Evolutionary conservation across 2,329 filamentous ascomycete genomes (phyloP).

Genomic region (Trichoderma breve): DNA sequence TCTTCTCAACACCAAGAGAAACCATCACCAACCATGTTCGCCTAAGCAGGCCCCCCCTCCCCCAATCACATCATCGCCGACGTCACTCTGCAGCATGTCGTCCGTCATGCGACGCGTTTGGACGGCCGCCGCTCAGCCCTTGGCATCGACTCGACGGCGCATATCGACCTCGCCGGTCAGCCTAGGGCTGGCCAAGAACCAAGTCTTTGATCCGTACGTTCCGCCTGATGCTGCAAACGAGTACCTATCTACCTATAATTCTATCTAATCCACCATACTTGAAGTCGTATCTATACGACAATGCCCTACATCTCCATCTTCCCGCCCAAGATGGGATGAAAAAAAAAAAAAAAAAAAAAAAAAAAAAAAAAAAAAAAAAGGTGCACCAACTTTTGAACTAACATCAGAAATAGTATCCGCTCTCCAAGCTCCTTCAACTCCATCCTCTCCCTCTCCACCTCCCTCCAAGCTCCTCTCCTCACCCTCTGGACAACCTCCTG

Average conservation of each 20-base stretch:
- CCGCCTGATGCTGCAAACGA: neutral
- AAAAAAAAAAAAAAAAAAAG: neutral
- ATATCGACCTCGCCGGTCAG: conserved; percentile 36
- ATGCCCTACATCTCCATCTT: neutral
- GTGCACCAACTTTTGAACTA: neutral
- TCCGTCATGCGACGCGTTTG: neutral
- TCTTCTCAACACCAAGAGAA: neutral
- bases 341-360: neutral
- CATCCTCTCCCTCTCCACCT: conserved; percentile 53
- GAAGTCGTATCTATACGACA: neutral
- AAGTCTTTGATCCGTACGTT: neutral
- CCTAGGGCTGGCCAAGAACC: neutral
- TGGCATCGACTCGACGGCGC: conserved; percentile 11
- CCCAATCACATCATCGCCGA: neutral
- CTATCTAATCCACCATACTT: neutral
- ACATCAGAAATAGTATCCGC: neutral
- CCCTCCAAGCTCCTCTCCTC: conserved; percentile 53
- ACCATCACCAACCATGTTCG: neutral
- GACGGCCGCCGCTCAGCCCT: neutral
- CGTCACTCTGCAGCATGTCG: neutral
- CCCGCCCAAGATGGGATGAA: neutral
- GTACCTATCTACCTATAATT: neutral
- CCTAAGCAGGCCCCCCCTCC: neutral
- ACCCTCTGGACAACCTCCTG: conserved; percentile 61
- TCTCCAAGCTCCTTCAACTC: neutral